Conservation (phyloP, 805 yeast species). For the Metschnikowia peoriensis region DNA sequence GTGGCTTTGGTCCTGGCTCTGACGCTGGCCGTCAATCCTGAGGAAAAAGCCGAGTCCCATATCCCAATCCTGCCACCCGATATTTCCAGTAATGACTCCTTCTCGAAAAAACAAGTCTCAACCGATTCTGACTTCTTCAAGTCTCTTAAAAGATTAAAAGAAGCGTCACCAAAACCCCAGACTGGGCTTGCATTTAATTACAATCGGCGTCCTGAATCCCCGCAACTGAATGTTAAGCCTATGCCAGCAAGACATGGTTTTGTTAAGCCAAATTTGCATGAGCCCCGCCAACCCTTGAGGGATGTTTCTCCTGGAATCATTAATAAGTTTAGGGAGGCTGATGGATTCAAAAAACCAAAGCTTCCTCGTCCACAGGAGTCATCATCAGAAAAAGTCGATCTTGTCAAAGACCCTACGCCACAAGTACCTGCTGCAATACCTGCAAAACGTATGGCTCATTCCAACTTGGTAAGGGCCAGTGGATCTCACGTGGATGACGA, state of each 20-base stretch:
- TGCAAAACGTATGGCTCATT: not conserved
- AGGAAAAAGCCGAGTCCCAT: not conserved
- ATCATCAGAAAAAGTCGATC: not conserved
- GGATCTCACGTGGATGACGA: conserved; percentile 15
- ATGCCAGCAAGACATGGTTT: not conserved
- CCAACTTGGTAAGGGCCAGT: not conserved
- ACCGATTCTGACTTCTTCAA: conserved; percentile 19
- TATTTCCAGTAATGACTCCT: not conserved
- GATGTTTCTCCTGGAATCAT: conserved; percentile 9
- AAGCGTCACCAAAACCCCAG: conserved; percentile 5
- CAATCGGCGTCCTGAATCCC: not conserved
- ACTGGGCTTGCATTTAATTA: not conserved
- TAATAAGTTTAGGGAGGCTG: conserved; percentile 14
- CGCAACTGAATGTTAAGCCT: not conserved
- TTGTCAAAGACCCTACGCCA: conserved; percentile 3
- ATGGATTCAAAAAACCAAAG: conserved; percentile 36
- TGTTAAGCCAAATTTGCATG: not conserved
- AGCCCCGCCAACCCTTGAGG: conserved; percentile 12
- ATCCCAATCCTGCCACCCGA: not conserved
- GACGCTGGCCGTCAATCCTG: not conserved
- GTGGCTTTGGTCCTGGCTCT: not conserved
- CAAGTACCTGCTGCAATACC: not conserved
- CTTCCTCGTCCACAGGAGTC: conserved; percentile 15
- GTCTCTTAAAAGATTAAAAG: conserved; percentile 17
- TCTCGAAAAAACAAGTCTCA: not conserved